phyloP scores from a whole-genome alignment of 2,329 filamentous ascomycete species.

The Colletotrichum cordylinicola region DNA sequence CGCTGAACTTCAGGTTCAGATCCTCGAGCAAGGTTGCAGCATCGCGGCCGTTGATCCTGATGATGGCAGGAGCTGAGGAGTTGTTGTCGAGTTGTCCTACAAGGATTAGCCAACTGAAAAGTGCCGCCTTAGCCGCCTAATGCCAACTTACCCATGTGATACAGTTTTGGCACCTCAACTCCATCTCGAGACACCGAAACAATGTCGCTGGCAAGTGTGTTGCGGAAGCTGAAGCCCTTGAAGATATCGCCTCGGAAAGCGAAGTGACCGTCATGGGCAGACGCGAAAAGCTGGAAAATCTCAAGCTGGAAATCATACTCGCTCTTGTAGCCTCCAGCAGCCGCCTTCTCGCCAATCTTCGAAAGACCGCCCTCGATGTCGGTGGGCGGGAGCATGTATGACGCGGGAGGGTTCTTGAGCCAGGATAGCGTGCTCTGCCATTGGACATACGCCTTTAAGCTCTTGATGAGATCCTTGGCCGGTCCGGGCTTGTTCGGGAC shows the following conservation, averaged over 20 bases:
- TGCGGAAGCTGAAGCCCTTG: slow-evolving; percentile 53
- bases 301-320: slow-evolving; percentile 62
- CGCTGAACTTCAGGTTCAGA: slow-evolving; percentile 48
- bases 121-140: background rate
- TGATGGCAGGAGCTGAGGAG: slow-evolving; percentile 45
- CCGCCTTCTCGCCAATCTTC: slow-evolving; percentile 47
- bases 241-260: slow-evolving; percentile 59
- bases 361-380: slow-evolving; percentile 54
- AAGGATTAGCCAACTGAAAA: slow-evolving; percentile 21
- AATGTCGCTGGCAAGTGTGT: slow-evolving; percentile 39
- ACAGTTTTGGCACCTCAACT: slow-evolving; percentile 61
- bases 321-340: slow-evolving; percentile 47
- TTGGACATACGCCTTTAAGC: slow-evolving; percentile 46
- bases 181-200: slow-evolving; percentile 69
- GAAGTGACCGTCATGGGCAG: slow-evolving; percentile 71
- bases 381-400: slow-evolving; percentile 52
- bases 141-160: slow-evolving; percentile 47
- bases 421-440: slow-evolving; percentile 55
- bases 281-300: slow-evolving; percentile 53
- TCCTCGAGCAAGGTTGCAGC: slow-evolving; percentile 54
- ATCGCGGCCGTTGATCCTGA: slow-evolving; percentile 62
- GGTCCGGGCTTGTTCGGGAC: slow-evolving; percentile 42
- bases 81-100: slow-evolving; percentile 10
- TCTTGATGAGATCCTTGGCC: slow-evolving; percentile 39
- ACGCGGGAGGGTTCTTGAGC: slow-evolving; percentile 55